These are phyloP conservation scores for Phytomonas sp. DNA, from an alignment of 208 protist species.

Conservation along the genomic window DNA sequence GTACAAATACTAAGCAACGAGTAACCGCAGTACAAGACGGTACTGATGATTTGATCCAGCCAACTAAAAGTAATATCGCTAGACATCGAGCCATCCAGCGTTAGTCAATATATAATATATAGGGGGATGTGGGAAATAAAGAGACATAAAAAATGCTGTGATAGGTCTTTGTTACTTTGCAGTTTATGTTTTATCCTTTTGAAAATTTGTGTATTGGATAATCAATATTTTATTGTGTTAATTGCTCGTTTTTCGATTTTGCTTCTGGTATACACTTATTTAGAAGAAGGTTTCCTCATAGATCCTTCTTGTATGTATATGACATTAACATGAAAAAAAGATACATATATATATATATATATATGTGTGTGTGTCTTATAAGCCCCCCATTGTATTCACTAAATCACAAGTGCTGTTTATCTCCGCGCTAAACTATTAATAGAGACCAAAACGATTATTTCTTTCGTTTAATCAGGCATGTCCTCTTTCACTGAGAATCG, in stretches of 20 bases:
- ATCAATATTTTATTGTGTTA: background rate
- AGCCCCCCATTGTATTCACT: background rate
- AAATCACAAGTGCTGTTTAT: background rate
- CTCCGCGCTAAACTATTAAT: constrained; percentile 1
- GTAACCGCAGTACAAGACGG: background rate
- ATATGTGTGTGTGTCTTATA: background rate
- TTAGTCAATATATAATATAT: background rate
- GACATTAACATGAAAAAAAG: background rate
- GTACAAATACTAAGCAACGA: background rate
- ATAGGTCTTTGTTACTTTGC: background rate
- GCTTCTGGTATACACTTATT: background rate
- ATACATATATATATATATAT: background rate
- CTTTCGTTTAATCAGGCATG: background rate
- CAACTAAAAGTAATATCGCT: background rate
- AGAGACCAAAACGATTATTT: background rate
- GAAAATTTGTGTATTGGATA: background rate
- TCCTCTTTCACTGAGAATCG: background rate
- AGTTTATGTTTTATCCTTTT: background rate
- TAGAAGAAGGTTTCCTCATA: background rate
- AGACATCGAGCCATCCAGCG: background rate
- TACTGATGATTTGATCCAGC: background rate
- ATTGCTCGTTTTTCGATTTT: background rate
- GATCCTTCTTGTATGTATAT: background rate
- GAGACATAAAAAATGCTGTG: background rate
- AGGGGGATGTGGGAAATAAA: background rate